Conservation (phyloP, 345 rosid genomes). For the Moringa oleifera region DNA sequence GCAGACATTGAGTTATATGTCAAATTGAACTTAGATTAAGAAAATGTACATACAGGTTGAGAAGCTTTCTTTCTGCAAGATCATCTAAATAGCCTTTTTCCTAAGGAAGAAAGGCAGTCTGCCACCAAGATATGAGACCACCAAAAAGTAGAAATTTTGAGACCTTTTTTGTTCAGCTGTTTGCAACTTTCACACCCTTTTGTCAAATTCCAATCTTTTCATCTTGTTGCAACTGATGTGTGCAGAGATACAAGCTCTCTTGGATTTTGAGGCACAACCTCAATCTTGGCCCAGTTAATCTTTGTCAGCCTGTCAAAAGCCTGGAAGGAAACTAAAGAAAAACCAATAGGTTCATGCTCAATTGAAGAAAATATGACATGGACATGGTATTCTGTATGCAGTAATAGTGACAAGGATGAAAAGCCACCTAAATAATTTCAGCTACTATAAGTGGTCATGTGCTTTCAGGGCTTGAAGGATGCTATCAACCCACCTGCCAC, state of each 20-base stretch:
- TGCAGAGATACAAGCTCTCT: background rate
- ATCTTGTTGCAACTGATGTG: background rate
- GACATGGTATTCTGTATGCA: background rate
- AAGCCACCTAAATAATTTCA: conserved; percentile 6
- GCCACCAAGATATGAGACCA: conserved; percentile 1
- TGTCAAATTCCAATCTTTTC: background rate
- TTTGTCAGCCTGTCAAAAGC: background rate
- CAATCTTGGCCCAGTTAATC: background rate
- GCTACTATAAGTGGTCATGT: conserved; percentile 23
- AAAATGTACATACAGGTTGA: conserved; percentile 16
- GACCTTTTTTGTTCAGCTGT: background rate
- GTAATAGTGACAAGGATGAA: background rate
- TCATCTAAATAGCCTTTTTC: conserved; percentile 16
- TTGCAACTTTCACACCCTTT: background rate
- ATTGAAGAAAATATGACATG: background rate
- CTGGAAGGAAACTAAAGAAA: conserved; percentile 7
- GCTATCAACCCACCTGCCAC: conserved; percentile 78
- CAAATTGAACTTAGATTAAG: background rate
- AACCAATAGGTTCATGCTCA: background rate
- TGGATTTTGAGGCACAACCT: background rate
- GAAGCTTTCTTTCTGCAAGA: conserved; percentile 9
- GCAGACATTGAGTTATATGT: too few species aligned
- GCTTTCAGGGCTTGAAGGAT: conserved; percentile 64
- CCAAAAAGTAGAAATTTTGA: background rate
- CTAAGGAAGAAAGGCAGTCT: conserved; percentile 16